Conservation (phyloP, 1,284 basidiomycete species). For the Hemileia vastatrix region DNA sequence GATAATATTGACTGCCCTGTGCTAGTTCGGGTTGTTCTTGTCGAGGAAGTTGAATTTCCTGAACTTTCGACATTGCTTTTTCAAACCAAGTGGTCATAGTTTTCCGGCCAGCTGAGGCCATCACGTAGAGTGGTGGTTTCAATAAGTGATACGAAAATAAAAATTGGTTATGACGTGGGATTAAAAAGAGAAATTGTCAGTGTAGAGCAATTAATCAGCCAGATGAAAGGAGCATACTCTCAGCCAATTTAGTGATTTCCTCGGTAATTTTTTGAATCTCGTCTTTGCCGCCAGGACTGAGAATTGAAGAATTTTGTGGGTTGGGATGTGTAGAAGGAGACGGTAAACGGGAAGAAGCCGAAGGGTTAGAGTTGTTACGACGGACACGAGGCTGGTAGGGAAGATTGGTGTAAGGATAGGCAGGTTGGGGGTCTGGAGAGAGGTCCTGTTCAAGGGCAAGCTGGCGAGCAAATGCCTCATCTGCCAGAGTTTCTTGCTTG, state of each 20-base stretch:
- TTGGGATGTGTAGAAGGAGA: no score
- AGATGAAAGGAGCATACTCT: conserved; percentile 5
- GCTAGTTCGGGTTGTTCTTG: background rate
- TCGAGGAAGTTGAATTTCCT: conserved; percentile 17
- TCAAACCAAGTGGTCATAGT: conserved; percentile 15
- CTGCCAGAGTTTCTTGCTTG: conserved; percentile 5
- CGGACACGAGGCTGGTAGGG: conserved; percentile 20
- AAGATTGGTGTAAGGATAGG: conserved; percentile 1
- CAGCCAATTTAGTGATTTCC: conserved; percentile 17
- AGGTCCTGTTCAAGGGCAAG: conserved; percentile 7
- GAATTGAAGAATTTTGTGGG: background rate
- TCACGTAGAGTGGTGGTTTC: no score
- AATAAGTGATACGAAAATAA: no score
- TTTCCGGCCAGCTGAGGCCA: conserved; percentile 22
- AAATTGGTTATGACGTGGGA: no score
- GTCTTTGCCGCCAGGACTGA: conserved; percentile 3
- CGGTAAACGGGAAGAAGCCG: no score
- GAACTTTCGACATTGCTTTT: conserved; percentile 19
- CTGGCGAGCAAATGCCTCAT: conserved; percentile 21
- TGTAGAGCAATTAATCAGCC: no score
- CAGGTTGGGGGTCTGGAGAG: conserved; percentile 1
- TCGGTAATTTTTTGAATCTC: conserved; percentile 23
- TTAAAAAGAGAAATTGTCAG: no score
- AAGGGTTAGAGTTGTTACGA: conserved; percentile 1
- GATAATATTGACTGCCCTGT: background rate